phyloP scores from a whole-genome alignment of 495 filamentous ascomycete species.

The Aspergillus heteromorphus region DNA sequence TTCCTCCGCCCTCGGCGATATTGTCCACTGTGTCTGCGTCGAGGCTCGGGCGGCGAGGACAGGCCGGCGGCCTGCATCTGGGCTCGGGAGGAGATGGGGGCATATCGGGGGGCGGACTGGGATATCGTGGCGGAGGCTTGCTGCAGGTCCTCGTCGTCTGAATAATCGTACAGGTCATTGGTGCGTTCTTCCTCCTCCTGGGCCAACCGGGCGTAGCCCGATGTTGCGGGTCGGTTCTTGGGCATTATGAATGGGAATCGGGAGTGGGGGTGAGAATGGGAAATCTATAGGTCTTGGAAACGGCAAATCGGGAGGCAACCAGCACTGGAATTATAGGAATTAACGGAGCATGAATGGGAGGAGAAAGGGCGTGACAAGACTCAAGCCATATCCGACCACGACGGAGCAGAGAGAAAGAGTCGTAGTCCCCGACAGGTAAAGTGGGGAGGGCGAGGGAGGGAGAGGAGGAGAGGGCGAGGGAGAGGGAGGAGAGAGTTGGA shows the following conservation, averaged over 20 bases:
- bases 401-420: slow-evolving; percentile 3
- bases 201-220: slow-evolving; percentile 86
- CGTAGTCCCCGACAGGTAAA: background rate
- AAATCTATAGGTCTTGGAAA: slow-evolving; percentile 3
- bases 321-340: slow-evolving; percentile 8
- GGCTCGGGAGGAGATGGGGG: slow-evolving; percentile 50
- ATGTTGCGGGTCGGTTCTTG: slow-evolving; percentile 63
- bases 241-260: slow-evolving; percentile 37
- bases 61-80: slow-evolving; percentile 43
- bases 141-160: slow-evolving; percentile 59
- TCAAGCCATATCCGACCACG: slow-evolving; percentile 13
- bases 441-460: background rate
- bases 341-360: slow-evolving; percentile 11
- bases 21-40: slow-evolving; percentile 41
- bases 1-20: slow-evolving; percentile 62
- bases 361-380: slow-evolving; percentile 10
- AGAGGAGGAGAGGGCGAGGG: background rate
- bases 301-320: slow-evolving; percentile 13
- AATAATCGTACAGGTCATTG: slow-evolving; percentile 61
- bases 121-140: slow-evolving; percentile 54
- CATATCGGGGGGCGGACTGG: slow-evolving; percentile 63
- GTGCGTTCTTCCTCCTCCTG: slow-evolving; percentile 74
- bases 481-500: background rate
- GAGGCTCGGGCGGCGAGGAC: slow-evolving; percentile 35
- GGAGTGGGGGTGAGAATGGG: too few relatives aligned